phyloP scores from a whole-genome alignment of 306 rosid species.

The Fagus crenata region DNA sequence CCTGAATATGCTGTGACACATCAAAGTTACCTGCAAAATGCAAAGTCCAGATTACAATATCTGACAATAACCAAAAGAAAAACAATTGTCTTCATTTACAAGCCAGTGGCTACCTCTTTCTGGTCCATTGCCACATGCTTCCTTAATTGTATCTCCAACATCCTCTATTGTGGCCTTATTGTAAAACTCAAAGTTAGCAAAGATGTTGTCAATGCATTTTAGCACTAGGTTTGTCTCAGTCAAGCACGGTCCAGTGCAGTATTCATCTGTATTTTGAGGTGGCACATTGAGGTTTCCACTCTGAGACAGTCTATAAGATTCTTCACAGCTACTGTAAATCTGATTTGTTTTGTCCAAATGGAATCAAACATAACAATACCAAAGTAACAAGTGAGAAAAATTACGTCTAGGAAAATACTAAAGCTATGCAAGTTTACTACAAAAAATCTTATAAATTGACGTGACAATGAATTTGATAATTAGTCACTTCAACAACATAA shows the following conservation, averaged over 20 bases:
- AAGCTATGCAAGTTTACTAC: no score
- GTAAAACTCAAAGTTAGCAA: conserved; percentile 59
- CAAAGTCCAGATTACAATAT: neutral
- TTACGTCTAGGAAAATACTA: no score
- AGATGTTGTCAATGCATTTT: conserved; percentile 57
- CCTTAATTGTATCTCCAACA: conserved; percentile 53
- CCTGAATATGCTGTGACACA: conserved; percentile 56
- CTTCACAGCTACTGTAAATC: conserved; percentile 80
- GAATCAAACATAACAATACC: neutral
- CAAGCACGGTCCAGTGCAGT: conserved; percentile 72
- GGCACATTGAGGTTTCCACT: conserved; percentile 65
- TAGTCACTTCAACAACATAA: no score
- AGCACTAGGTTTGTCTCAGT: conserved; percentile 75
- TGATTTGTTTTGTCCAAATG: conserved; percentile 19
- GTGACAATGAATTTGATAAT: no score
- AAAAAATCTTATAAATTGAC: no score
- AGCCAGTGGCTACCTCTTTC: conserved; percentile 54
- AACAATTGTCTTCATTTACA: neutral
- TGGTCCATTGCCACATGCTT: conserved; percentile 77
- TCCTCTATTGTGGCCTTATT: conserved; percentile 72
- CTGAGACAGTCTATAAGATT: conserved; percentile 54
- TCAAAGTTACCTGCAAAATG: conserved; percentile 59
- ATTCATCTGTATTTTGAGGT: conserved; percentile 43
- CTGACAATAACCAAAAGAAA: neutral
- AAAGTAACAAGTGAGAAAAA: neutral